Evolutionary conservation across 495 filamentous ascomycete species (phyloP).

Genomic region (Glarea lozoyensis): DNA sequence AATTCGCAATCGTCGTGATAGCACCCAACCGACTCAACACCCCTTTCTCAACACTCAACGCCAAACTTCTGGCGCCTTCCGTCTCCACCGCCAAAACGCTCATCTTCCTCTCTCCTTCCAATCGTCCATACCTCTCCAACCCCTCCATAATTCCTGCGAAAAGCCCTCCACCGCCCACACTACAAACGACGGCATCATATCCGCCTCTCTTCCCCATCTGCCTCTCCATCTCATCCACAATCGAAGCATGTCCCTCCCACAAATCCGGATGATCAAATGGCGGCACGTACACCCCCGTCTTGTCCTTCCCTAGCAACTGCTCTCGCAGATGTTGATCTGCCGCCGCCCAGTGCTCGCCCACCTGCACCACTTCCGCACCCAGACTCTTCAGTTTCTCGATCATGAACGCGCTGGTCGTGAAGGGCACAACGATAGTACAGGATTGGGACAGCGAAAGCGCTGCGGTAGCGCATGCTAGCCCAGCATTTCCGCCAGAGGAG

Average conservation of each 20-base stretch:
- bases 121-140: conserved; percentile 40
- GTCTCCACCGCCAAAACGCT: conserved; percentile 76
- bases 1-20: conserved; percentile 77
- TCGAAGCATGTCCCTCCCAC: conserved; percentile 68
- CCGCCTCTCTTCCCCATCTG: conserved; percentile 39
- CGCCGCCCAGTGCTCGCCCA: conserved; percentile 64
- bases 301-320: conserved; percentile 42
- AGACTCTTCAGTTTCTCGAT: conserved; percentile 52
- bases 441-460: conserved; percentile 46
- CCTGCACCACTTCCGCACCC: conserved; percentile 48
- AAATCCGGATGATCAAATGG: conserved; percentile 84
- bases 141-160: conserved; percentile 73
- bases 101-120: conserved; percentile 8
- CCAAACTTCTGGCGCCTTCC: conserved; percentile 64
- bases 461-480: neutral
- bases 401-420: conserved; percentile 60
- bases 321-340: conserved; percentile 66
- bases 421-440: conserved; percentile 76
- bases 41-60: conserved; percentile 47
- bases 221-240: conserved; percentile 63
- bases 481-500: conserved; percentile 28
- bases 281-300: conserved; percentile 69
- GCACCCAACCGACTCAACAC: conserved; percentile 55
- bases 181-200: conserved; percentile 56
- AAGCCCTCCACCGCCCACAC: conserved; percentile 83